phyloP scores from a whole-genome alignment of 2,329 filamentous ascomycete genomes.

The Cytospora schulzeri region DNA sequence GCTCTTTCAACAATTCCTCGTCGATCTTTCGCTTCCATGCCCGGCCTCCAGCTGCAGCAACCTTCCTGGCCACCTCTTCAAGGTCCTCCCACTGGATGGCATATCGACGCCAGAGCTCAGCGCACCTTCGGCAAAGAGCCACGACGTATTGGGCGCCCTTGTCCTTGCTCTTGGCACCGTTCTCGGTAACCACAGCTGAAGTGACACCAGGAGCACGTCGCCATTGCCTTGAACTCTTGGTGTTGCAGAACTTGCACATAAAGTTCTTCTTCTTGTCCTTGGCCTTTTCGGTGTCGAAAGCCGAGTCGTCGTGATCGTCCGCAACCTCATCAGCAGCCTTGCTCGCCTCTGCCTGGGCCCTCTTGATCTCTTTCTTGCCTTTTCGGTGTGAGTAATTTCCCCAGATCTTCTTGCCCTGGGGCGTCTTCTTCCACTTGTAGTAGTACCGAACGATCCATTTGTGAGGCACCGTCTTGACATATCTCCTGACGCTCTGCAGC shows the following conservation, averaged over 20 bases:
- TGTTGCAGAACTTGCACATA: conserved; percentile 90
- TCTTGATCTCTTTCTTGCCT: conserved; percentile 83
- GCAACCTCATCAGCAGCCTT: conserved; percentile 92
- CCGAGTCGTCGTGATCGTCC: conserved; percentile 90
- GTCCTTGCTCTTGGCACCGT: conserved; percentile 70
- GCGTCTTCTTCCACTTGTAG: conserved; percentile 97
- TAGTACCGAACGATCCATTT: conserved; percentile 88
- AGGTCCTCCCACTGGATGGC: conserved; percentile 94
- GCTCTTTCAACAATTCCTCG: conserved; percentile 82
- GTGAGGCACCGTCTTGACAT: conserved; percentile 81
- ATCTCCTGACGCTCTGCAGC: conserved; percentile 76
- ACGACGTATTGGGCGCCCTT: conserved; percentile 75
- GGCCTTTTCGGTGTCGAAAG: conserved; percentile 90
- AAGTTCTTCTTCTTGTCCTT: conserved; percentile 77
- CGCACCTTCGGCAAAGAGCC: conserved; percentile 87
- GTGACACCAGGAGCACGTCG: conserved; percentile 80
- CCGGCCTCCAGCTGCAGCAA: conserved; percentile 75
- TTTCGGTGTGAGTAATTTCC: conserved; percentile 85
- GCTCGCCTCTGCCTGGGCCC: conserved; percentile 67
- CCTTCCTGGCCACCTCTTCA: conserved; percentile 88
- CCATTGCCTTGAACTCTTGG: conserved; percentile 84
- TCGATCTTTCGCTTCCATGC: conserved; percentile 89
- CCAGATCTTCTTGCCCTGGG: conserved; percentile 85
- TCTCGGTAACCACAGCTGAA: conserved; percentile 69
- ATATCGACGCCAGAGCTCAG: conserved; percentile 92